phyloP scores from a whole-genome alignment of 257 asterid genomes.

The Solanum infundibuliforme region DNA sequence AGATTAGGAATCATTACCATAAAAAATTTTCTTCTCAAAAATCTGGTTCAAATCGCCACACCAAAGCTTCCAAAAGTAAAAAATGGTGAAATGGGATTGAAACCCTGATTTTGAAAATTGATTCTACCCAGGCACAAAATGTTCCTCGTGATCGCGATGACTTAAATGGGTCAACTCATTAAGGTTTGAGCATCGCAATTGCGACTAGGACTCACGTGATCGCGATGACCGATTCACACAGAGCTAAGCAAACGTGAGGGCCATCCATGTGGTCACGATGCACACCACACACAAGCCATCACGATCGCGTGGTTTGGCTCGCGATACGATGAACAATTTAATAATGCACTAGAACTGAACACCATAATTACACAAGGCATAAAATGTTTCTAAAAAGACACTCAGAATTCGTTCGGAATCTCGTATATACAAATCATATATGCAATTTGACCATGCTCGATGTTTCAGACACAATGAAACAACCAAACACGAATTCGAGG shows the following conservation, averaged over 20 bases:
- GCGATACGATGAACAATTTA: background rate
- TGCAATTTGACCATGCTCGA: too few species aligned
- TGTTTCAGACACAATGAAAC: background rate
- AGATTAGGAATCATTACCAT: too few species aligned
- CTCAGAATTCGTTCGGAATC: background rate
- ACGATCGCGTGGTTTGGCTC: too few species aligned
- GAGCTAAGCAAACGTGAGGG: too few species aligned
- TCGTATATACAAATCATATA: background rate
- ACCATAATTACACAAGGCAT: background rate
- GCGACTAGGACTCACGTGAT: background rate
- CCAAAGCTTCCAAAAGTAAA: background rate
- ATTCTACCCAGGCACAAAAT: background rate
- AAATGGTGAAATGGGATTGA: background rate
- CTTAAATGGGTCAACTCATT: background rate
- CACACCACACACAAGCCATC: too few species aligned
- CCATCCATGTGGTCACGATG: too few species aligned
- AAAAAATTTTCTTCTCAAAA: too few species aligned
- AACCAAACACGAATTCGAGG: background rate
- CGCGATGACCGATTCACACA: background rate
- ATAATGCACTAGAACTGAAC: background rate
- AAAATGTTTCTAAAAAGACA: too few species aligned
- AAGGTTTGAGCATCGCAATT: background rate
- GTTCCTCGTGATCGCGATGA: background rate
- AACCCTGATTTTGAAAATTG: background rate
- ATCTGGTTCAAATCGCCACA: background rate